These are phyloP conservation scores for Clavariopsis aquatica DNA, from an alignment of 495 filamentous ascomycete species.

Conservation along the genomic window DNA sequence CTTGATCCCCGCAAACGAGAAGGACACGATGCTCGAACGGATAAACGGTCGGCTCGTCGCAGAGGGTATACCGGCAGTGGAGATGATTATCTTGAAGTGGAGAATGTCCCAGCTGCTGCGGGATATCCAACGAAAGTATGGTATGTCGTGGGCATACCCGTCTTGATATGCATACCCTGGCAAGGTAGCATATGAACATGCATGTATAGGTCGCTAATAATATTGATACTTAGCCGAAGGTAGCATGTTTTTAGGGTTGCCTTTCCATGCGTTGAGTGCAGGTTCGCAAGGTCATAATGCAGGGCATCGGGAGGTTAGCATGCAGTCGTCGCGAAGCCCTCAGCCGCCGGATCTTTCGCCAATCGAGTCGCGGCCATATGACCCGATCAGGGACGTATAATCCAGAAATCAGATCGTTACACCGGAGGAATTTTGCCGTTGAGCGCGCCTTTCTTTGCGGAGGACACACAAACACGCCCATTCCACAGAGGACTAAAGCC, in stretches of 20 bases:
- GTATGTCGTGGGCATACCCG: slow-evolving; percentile 17
- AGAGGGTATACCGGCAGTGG: slow-evolving; percentile 29
- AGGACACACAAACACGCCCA: background rate
- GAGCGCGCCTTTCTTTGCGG: slow-evolving; percentile 1
- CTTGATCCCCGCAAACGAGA: slow-evolving; percentile 32
- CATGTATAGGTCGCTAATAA: slow-evolving; percentile 29
- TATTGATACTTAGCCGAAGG: slow-evolving; percentile 34
- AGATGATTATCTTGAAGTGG: slow-evolving; percentile 34
- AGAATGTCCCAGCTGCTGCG: slow-evolving; percentile 29
- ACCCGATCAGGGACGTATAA: slow-evolving; percentile 32
- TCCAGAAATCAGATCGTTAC: background rate
- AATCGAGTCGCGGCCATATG: slow-evolving; percentile 25
- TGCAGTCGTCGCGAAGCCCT: background rate
- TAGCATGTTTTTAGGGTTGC: slow-evolving; percentile 24
- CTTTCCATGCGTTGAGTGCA: slow-evolving; percentile 5
- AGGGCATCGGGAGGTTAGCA: background rate
- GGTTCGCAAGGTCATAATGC: slow-evolving; percentile 4
- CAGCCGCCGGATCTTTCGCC: slow-evolving; percentile 1
- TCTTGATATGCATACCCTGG: slow-evolving; percentile 20
- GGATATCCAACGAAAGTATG: slow-evolving; percentile 30
- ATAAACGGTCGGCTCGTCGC: slow-evolving; percentile 30
- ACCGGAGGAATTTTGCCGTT: slow-evolving; percentile 8
- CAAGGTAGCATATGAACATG: slow-evolving; percentile 9
- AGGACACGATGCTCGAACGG: slow-evolving; percentile 24
- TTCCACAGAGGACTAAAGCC: background rate